Evolutionary conservation across 148 eudicot species (phyloP), one percentile per base, ranked within the genome.

Genomic region (Rhododendron simsii): DNA sequence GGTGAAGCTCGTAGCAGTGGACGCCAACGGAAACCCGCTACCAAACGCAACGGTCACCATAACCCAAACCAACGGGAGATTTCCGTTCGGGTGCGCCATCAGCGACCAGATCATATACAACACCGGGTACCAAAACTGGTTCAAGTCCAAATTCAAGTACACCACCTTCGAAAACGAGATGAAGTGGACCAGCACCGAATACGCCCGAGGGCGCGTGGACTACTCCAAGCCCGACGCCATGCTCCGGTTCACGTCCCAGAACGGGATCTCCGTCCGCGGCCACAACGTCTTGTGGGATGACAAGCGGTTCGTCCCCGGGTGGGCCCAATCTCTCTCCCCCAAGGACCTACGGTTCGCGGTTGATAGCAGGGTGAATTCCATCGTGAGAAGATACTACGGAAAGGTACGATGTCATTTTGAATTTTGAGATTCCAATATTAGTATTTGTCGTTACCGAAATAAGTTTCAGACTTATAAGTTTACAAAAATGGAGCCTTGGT

Each of bases 201-300:
- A 13, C 7, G 23, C 86, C 41, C 87, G 13, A 1, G 91, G 92
- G 59, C 61, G 67, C 4, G 91, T 82, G 69, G 92, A 93, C 89
- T 94, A 94, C 87, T 85, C 90, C 0, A 78, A 23, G 2, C 78
- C 94, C 0, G 97, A 94, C 44, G 57, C 86, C 80, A 88, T 94
- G 93, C 86, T 94, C 1, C 45, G 8, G 21, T 91, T 91, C 41
- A 69, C 90, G 7, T 15, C 53, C 69, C 45, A 73, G 1, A 75
- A 88, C 44, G 53, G 83, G 65, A 86, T 94, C 18, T 1, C 75
- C 0, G 88, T 93, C 5, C 92, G 95, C 2, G 97, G 97, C 26
- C 97, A 94, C 85, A 93, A 92, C 75, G 84, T 94, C 10, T 86
- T 93, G 18, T 94, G 97, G 97, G 93, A 90, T 1, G 89, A 91